Conservation (phyloP, 176 grass and related monocot genomes). For the Cenchrus purpureus region DNA sequence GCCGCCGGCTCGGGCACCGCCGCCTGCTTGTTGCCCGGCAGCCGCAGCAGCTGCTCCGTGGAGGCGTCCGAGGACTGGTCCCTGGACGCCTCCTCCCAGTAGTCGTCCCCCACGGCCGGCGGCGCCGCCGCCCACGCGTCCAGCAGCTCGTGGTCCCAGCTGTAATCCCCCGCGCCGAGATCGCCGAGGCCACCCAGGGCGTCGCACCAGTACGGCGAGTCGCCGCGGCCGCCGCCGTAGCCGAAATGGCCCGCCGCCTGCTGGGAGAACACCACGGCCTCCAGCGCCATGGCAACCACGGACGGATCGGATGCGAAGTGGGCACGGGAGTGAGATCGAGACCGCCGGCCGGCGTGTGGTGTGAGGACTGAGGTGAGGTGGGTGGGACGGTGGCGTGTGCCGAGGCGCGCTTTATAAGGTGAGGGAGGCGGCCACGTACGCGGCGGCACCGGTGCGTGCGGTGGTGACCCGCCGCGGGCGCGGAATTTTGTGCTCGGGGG, state of each 20-base stretch:
- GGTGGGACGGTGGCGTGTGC: neutral
- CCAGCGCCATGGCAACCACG: slow-evolving; percentile 64
- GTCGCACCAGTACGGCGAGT: slow-evolving; percentile 60
- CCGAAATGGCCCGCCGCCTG: slow-evolving; percentile 47
- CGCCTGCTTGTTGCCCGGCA: neutral
- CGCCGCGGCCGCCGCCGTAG: slow-evolving; percentile 21
- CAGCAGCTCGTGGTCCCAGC: slow-evolving; percentile 44
- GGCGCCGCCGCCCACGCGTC: slow-evolving; percentile 21
- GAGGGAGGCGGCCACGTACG: slow-evolving; percentile 20
- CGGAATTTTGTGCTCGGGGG: neutral
- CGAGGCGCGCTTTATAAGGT: slow-evolving; percentile 47
- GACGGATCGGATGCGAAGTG: neutral
- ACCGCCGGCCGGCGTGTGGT: neutral
- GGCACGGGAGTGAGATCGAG: neutral
- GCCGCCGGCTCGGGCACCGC: neutral
- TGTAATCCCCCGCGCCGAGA: neutral
- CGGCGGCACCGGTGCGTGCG: slow-evolving; percentile 8
- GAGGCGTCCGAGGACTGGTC: slow-evolving; percentile 44
- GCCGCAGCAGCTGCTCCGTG: neutral
- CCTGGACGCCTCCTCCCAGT: slow-evolving; percentile 61
- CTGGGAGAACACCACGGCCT: slow-evolving; percentile 82
- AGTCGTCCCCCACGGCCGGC: slow-evolving; percentile 54
- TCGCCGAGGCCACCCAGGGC: neutral
- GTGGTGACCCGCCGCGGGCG: slow-evolving; percentile 21
- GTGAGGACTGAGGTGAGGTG: neutral